phyloP scores from a whole-genome alignment of 306 rosid genomes.

The Aeschynomene evenia region DNA sequence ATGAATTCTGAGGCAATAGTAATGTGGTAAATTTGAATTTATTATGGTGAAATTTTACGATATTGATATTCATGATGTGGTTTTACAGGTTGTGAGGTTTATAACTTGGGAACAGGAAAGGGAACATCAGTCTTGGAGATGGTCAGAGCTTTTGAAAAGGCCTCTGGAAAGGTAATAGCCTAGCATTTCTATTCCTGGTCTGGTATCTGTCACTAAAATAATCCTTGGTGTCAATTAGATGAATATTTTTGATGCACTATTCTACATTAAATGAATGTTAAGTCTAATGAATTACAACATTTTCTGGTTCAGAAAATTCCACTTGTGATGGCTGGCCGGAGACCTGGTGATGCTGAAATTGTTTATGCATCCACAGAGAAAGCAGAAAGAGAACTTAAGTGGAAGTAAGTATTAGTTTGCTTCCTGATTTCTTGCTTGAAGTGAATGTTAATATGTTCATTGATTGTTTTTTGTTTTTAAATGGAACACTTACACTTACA shows the following conservation, averaged over 20 bases:
- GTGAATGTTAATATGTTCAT: neutral
- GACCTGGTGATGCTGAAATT: constrained; percentile 90
- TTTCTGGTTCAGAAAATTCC: constrained; percentile 69
- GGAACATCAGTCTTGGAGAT: constrained; percentile 98
- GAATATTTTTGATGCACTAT: neutral
- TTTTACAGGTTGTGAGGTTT: constrained; percentile 84
- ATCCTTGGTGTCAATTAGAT: neutral
- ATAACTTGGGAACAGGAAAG: constrained; percentile 94
- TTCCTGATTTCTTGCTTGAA: neutral
- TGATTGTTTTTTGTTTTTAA: neutral
- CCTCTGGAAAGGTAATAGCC: constrained; percentile 75
- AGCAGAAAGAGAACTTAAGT: constrained; percentile 81
- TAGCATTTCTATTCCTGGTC: constrained; percentile 5
- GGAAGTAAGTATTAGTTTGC: constrained; percentile 71
- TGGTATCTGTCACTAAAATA: neutral
- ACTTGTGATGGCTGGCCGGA: constrained; percentile 70
- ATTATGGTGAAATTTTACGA: neutral
- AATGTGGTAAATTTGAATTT: neutral
- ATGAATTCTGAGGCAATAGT: neutral
- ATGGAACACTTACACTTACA: neutral
- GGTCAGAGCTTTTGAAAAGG: constrained; percentile 89
- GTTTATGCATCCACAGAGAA: constrained; percentile 91
- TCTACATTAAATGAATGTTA: neutral
- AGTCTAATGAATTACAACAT: neutral
- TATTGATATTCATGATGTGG: constrained; percentile 9